Percentiles rank a stretch among this genome's conserved stretches.
Conservation (phyloP, 768 basidiomycete species). For the Leccinum obscurum region DNA sequence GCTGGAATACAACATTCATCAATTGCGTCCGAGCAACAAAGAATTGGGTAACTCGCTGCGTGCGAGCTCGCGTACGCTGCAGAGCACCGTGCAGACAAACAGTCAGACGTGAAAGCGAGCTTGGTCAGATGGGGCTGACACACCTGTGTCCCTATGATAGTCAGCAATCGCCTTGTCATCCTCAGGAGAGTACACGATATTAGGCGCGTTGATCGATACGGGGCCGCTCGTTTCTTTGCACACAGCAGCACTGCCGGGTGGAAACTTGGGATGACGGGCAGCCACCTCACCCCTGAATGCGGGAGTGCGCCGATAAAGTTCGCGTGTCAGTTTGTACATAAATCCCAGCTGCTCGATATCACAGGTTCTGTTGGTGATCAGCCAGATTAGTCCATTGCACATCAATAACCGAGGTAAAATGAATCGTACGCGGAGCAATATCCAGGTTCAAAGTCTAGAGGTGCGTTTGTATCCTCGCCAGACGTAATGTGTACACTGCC, state of each 20-base stretch:
- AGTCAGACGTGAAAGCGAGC: neutral
- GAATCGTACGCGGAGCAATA: conserved; percentile 43
- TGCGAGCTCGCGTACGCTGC: neutral
- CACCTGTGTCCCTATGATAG: neutral
- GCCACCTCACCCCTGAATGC: conserved; percentile 23
- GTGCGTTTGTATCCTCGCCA: conserved; percentile 40
- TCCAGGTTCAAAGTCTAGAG: conserved; percentile 45
- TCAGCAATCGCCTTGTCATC: neutral
- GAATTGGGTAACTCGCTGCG: neutral
- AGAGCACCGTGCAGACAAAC: neutral
- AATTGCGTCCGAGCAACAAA: neutral
- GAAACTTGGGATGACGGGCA: conserved; percentile 31
- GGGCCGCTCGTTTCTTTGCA: conserved; percentile 23
- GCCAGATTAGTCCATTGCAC: too few relatives aligned
- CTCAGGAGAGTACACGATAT: neutral
- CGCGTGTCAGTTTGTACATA: conserved; percentile 56
- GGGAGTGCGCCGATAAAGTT: conserved; percentile 55
- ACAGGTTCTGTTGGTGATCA: conserved; percentile 19
- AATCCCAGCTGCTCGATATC: conserved; percentile 49
- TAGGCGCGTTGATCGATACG: neutral
- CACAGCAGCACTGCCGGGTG: conserved; percentile 27
- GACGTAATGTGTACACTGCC: conserved; percentile 52
- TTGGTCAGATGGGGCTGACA: neutral
- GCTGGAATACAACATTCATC: neutral
- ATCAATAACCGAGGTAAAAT: neutral